These are phyloP conservation scores for Neurospora sp. DNA, from an alignment of 495 filamentous ascomycete genomes.

Conservation along the genomic window DNA sequence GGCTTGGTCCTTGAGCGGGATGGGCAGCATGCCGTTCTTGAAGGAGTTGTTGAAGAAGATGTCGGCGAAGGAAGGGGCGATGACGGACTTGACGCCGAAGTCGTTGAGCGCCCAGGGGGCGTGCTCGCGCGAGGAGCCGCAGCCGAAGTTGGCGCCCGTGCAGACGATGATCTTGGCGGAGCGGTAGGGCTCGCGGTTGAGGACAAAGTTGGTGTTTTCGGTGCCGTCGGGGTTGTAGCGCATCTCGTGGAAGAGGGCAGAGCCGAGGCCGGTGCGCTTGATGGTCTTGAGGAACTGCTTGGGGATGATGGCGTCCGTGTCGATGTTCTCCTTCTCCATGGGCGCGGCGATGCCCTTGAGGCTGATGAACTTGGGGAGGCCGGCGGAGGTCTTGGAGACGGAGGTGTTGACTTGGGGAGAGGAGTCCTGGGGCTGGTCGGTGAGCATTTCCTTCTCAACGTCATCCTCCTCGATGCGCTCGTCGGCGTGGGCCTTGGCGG, in stretches of 20 bases:
- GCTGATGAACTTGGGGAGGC: constrained; percentile 71
- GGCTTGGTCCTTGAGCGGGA: constrained; percentile 58
- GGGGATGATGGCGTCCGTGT: constrained; percentile 97
- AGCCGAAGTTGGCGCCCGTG: constrained; percentile 92
- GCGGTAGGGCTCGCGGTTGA: constrained; percentile 86
- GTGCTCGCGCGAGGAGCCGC: constrained; percentile 88
- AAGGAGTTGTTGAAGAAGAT: constrained; percentile 99
- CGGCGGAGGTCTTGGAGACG: constrained; percentile 43
- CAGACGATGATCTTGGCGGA: constrained; percentile 83
- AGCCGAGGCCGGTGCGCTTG: constrained; percentile 89
- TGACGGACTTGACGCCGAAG: constrained; percentile 90
- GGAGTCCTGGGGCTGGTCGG: constrained; percentile 66
- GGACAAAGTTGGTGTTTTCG: constrained; percentile 72
- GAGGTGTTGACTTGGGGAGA: constrained; percentile 50
- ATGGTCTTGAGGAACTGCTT: constrained; percentile 99
- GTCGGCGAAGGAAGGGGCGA: constrained; percentile 87
- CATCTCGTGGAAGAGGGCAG: constrained; percentile 75
- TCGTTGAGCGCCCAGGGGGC: constrained; percentile 95
- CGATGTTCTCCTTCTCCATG: constrained; percentile 79
- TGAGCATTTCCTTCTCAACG: constrained; percentile 59
- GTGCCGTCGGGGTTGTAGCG: constrained; percentile 63
- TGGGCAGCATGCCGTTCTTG: constrained; percentile 98
- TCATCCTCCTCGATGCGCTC: constrained; percentile 65
- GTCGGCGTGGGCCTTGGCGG: constrained; percentile 53
- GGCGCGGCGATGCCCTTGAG: constrained; percentile 85